phyloP scores from a whole-genome alignment of 1,284 basidiomycete genomes.

The Marasmius oreades region DNA sequence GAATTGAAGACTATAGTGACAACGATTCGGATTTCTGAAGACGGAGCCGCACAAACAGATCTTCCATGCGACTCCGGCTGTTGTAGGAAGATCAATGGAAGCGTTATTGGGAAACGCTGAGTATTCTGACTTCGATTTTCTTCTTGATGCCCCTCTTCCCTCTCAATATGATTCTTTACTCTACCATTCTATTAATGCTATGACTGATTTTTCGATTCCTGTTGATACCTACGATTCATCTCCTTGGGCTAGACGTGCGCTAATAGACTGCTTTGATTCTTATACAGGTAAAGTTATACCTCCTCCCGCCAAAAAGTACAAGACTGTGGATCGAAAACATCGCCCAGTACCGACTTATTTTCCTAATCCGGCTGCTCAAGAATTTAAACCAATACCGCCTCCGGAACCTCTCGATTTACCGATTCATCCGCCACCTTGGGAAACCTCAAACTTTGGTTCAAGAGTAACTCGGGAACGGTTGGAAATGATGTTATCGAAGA shows the following conservation, averaged over 20 bases:
- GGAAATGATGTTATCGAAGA: slow-evolving; percentile 13
- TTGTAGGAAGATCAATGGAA: background rate
- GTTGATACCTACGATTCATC: slow-evolving; percentile 1
- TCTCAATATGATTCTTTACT: too few species aligned
- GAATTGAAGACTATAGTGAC: background rate
- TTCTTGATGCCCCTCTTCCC: too few species aligned
- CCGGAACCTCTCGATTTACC: slow-evolving; percentile 16
- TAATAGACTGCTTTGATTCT: too few species aligned
- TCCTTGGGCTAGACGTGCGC: slow-evolving; percentile 17
- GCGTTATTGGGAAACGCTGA: background rate
- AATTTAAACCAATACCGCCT: slow-evolving; percentile 21
- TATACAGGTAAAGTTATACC: too few species aligned
- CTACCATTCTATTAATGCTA: background rate
- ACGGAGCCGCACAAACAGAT: background rate
- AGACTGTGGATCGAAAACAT: slow-evolving; percentile 28
- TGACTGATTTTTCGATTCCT: background rate
- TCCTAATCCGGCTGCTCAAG: slow-evolving; percentile 22
- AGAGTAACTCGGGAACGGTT: slow-evolving; percentile 17
- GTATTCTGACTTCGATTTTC: too few species aligned
- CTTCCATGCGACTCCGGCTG: background rate
- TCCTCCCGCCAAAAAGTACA: too few species aligned
- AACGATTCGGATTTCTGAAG: background rate
- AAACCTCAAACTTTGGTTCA: background rate
- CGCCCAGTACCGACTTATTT: slow-evolving; percentile 29
- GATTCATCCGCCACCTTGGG: slow-evolving; percentile 16